phyloP scores from a whole-genome alignment of 129 eudicot species.

The Gnaphalium uliginosum region DNA sequence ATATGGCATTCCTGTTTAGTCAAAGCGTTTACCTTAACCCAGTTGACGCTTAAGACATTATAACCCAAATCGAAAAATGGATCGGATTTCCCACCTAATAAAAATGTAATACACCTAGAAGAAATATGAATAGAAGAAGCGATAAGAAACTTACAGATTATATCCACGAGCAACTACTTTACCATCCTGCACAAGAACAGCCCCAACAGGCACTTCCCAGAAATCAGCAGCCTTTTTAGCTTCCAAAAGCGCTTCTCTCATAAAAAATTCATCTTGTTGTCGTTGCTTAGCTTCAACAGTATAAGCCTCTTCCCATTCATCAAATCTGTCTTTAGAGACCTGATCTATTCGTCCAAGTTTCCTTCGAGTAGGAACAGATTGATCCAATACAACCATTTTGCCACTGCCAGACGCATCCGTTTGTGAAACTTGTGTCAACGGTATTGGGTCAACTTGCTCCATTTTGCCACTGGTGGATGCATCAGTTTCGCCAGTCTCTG shows the following conservation, averaged over 20 bases:
- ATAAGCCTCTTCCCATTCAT: constrained; percentile 95
- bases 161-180: constrained; percentile 87
- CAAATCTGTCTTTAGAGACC: constrained; percentile 63
- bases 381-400: constrained; percentile 31
- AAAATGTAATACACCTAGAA: background rate
- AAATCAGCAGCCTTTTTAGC: constrained; percentile 90
- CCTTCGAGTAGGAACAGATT: constrained; percentile 27
- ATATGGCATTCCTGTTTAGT: background rate
- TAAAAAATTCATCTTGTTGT: constrained; percentile 71
- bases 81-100: no score
- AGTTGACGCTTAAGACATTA: background rate
- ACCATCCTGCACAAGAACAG: constrained; percentile 87
- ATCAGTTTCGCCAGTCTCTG: constrained; percentile 36
- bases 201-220: constrained; percentile 99
- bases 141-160: constrained; percentile 66
- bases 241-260: constrained; percentile 89
- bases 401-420: constrained; percentile 32
- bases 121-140: background rate
- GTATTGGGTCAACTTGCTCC: constrained; percentile 20
- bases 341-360: constrained; percentile 66
- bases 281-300: constrained; percentile 68
- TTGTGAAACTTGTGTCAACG: constrained; percentile 18
- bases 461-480: constrained; percentile 40
- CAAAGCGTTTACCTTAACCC: background rate
- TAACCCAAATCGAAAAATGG: no score